Evolutionary conservation across 2,329 filamentous ascomycete species (phyloP), one percentile per base, ranked within the genome.

Genomic region (Mycogone perniciosa): DNA sequence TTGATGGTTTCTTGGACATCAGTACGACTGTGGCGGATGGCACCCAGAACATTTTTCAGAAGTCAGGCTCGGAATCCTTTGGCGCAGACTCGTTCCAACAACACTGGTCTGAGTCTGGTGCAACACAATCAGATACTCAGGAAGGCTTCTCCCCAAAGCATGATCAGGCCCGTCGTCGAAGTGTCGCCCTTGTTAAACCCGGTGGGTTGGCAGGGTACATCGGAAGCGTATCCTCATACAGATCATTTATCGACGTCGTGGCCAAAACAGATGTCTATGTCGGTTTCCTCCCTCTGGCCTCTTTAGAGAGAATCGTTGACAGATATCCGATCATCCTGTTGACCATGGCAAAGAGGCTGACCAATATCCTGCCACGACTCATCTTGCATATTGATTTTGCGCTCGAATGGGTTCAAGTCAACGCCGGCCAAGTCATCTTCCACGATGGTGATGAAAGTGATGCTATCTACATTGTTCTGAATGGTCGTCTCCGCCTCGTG

Each of bases 211-310:
- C 93, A 47, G 95, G 93, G 0, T 99, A 99, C 61, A 83, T 97
- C 31, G 91, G 93, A 5, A 93, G 90, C 0, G 85, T 99, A 13
- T 96, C 93, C 2, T 96, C 91, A 0, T 96, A 96, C 65, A 79
- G 93, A 29, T 99, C 93, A 0, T 96, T 97, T 64, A 93, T 96
- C 20, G 92, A 97, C 63, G 91, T 99, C 2, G 87, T 92, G 35
- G 95, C 93, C 3, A 97, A 97, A 71, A 99, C 95, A 0, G 93
- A 99, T 68, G 93, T 97, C 2, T 97, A 96, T 62, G 93, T 99
- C 10, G 93, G 93, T 1, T 99, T 99, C 58, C 73, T 99, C 9
- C 93, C 93, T 0, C 80, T 90, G 31, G 79, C 83, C 0, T 88
- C 90, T 0, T 76, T 99, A 30, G 93, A 99, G 64, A 81, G 90